Base-by-base conservation (phyloP, 352 stramenopile species). In the Pythium dissotocum region DNA sequence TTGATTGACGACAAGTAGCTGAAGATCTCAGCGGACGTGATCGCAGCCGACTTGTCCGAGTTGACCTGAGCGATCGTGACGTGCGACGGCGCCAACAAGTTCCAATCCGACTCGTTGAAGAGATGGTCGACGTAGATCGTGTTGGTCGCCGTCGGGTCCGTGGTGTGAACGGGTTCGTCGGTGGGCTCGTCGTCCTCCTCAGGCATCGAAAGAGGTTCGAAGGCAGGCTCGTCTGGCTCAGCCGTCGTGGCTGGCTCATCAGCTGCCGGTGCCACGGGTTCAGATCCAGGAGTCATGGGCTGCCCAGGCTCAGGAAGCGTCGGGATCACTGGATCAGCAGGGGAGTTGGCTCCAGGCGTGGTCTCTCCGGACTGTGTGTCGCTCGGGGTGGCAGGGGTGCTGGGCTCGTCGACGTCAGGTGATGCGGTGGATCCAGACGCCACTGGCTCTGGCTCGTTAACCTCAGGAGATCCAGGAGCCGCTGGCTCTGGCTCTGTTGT, bases 11-110 rank as follows among this genome's bases (percentile, higher is more conserved):
- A 35, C 21, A 65, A 40, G 58, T 36, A 65, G 30, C 18, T 42
- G 58, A 35, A 65, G 18, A 65, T 65, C 58, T 65, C 58, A 26
- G n/a, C 42, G 16, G 58, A 55, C 26, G 58, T 65, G 32, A 65
- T 65, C 28, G 53, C 42, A 14, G 30, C 42, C 18, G 58, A 65
- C 1, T 48, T 57, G 44, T 65, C 58, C 7, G 16, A 18, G 30
- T 65, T 65, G 10, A 65, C 58, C 26, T 48, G 21, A 9, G 12
- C 28, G 30, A 65, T 65, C 16, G 58, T 65, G 16, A 40, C 3
- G 30, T 65, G 26, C 4, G 58, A 65, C 13, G 58, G 58, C 3
- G 58, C 58, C 10, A 65, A 30, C 28, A 65, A 16, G 46, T 65
- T 65, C 58, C 58, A 65, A 57, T 65, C 58, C 12, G 21, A 38